A percentile compares a stretch with the other conserved stretches of the same genome.
These are phyloP conservation scores for Chlorophyllum brunneum DNA, from an alignment of 768 basidiomycete species.

Conservation along the genomic window DNA sequence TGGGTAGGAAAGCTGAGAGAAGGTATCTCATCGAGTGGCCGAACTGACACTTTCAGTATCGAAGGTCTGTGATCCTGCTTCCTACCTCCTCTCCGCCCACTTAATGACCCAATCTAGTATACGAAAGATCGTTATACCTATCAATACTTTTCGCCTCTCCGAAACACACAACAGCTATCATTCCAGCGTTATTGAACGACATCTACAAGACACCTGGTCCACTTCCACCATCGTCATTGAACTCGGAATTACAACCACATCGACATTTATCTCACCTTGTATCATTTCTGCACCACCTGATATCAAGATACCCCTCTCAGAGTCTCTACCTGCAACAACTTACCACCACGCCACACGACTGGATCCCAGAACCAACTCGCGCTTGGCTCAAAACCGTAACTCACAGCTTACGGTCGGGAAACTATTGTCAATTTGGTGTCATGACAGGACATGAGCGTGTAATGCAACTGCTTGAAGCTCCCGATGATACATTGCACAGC, in stretches of 20 bases:
- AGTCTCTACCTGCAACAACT: slow-evolving; percentile 45
- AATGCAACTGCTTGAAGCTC: slow-evolving; percentile 17
- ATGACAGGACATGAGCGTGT: slow-evolving; percentile 33
- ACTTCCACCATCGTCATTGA: background rate
- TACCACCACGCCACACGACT: slow-evolving; percentile 32
- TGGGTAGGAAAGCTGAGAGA: slow-evolving; percentile 69
- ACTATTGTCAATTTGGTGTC: slow-evolving; percentile 50
- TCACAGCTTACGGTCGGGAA: slow-evolving; percentile 44
- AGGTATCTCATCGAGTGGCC: slow-evolving; percentile 58
- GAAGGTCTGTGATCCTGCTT: slow-evolving; percentile 51
- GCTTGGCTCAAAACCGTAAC: slow-evolving; percentile 55
- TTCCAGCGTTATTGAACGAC: slow-evolving; percentile 53
- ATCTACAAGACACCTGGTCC: slow-evolving; percentile 29
- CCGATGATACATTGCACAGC: background rate
- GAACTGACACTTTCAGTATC: slow-evolving; percentile 57
- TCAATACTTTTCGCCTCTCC: slow-evolving; percentile 59
- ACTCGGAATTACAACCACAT: slow-evolving; percentile 8
- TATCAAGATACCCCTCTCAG: slow-evolving; percentile 63
- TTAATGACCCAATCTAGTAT: slow-evolving; percentile 39
- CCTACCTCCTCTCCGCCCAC: background rate
- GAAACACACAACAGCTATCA: slow-evolving; percentile 57
- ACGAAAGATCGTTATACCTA: slow-evolving; percentile 70
- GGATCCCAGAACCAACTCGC: slow-evolving; percentile 35
- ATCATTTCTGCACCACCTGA: slow-evolving; percentile 56
- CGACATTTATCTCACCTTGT: slow-evolving; percentile 32